phyloP scores from a whole-genome alignment of 148 eudicot species.

The Oxyria digyna region DNA sequence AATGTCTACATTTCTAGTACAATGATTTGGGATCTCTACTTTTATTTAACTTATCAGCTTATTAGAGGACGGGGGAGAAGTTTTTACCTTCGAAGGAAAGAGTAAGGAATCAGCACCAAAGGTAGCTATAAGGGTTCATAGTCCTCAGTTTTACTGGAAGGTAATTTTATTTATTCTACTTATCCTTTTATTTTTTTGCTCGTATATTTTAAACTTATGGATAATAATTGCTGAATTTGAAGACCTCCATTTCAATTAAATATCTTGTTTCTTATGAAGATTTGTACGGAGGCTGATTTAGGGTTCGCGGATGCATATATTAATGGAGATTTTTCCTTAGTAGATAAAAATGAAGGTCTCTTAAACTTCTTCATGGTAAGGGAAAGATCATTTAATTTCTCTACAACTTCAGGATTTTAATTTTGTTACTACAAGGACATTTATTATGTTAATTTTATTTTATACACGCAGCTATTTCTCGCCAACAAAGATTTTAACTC shows the following conservation, averaged over 20 bases:
- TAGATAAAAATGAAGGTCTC: slow-evolving; percentile 75
- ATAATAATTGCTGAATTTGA: not conserved
- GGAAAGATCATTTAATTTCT: not conserved
- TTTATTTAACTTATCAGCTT: slow-evolving; percentile 23
- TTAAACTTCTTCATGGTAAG: slow-evolving; percentile 72
- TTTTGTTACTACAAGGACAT: no score
- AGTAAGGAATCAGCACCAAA: slow-evolving; percentile 31
- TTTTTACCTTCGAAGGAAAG: slow-evolving; percentile 52
- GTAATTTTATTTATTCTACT: slow-evolving; percentile 14
- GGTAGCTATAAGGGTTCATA: slow-evolving; percentile 51
- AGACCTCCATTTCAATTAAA: not conserved
- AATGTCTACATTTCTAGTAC: not conserved
- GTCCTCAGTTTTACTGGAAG: slow-evolving; percentile 90
- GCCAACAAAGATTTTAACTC: slow-evolving; percentile 54
- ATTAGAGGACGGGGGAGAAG: slow-evolving; percentile 73
- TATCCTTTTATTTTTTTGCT: not conserved
- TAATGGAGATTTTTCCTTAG: slow-evolving; percentile 77
- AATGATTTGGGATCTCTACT: not conserved
- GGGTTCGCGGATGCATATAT: slow-evolving; percentile 98
- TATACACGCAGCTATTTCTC: slow-evolving; percentile 34
- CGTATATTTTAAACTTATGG: not conserved
- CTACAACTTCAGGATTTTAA: not conserved
- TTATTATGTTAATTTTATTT: not conserved
- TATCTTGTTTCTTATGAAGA: slow-evolving; percentile 20
- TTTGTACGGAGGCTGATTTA: slow-evolving; percentile 76